These are phyloP conservation scores for Adansonia gregorii DNA, from an alignment of 441 rosid species.

Conservation along the genomic window DNA sequence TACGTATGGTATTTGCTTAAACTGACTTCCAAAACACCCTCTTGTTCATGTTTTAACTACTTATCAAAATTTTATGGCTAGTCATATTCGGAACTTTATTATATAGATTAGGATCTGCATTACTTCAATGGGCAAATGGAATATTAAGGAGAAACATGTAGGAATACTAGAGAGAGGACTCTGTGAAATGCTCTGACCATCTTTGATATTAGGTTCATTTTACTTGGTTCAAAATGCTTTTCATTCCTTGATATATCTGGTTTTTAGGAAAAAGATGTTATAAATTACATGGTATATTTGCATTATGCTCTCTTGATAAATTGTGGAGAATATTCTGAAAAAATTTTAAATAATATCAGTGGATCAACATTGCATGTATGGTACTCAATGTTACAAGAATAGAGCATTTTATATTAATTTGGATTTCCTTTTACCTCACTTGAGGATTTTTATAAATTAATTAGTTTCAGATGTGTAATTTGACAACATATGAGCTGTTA, in stretches of 20 bases:
- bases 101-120: constrained; percentile 6
- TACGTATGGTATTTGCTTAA: constrained; percentile 78
- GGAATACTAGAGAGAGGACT: not conserved
- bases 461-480: constrained; percentile 2
- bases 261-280: not conserved
- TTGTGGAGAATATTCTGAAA: constrained; percentile 14
- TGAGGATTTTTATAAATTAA: not conserved
- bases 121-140: not conserved
- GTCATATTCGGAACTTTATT: not conserved
- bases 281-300: not conserved
- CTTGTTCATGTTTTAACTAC: constrained; percentile 18
- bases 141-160: constrained; percentile 10
- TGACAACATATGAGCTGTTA: not conserved
- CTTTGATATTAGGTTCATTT: not conserved
- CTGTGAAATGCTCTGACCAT: not conserved
- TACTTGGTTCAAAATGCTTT: constrained; percentile 8
- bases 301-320: not conserved
- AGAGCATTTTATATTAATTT: constrained; percentile 4
- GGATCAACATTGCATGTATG: not conserved
- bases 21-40: constrained; percentile 15
- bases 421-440: not conserved
- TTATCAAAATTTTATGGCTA: constrained; percentile 21
- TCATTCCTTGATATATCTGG: constrained; percentile 16
- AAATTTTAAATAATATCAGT: not conserved
- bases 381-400: not conserved